Percentiles rank a stretch among this genome's conserved stretches.
Conservation (phyloP, 352 stramenopile genomes). For the Peronospora tabacina region DNA sequence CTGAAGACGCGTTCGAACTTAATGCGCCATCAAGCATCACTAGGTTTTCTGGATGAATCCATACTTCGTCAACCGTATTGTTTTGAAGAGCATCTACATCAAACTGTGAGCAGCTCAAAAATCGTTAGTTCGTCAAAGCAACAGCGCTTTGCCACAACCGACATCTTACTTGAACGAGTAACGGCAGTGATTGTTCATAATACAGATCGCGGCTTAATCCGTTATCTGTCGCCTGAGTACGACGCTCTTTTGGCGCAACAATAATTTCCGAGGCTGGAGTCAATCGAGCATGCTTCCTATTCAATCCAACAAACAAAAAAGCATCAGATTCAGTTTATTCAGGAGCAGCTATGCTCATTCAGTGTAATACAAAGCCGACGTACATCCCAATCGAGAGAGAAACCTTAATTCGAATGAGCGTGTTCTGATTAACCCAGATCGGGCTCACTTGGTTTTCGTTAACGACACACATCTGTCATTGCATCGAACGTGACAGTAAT, state of each 20-base stretch:
- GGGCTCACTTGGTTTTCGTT: slow-evolving; percentile 82
- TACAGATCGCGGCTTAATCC: slow-evolving; percentile 45
- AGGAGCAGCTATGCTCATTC: neutral
- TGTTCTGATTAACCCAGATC: slow-evolving; percentile 76
- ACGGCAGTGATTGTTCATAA: slow-evolving; percentile 43
- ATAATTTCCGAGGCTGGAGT: slow-evolving; percentile 66
- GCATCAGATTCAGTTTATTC: neutral
- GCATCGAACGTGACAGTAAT: neutral
- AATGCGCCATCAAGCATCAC: slow-evolving; percentile 52
- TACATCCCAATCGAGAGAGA: slow-evolving; percentile 62
- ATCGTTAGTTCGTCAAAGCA: neutral
- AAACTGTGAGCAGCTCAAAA: slow-evolving; percentile 9
- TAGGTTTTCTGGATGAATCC: slow-evolving; percentile 55
- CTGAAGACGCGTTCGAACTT: slow-evolving; percentile 18
- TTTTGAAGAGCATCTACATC: slow-evolving; percentile 17
- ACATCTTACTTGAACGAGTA: slow-evolving; percentile 41
- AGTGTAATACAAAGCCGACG: slow-evolving; percentile 6
- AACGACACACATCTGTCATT: slow-evolving; percentile 69
- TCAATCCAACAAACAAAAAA: neutral
- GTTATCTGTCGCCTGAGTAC: slow-evolving; percentile 17
- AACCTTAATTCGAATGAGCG: slow-evolving; percentile 57
- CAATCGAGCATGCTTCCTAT: slow-evolving; percentile 59
- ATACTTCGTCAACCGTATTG: slow-evolving; percentile 47
- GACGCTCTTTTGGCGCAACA: slow-evolving; percentile 67
- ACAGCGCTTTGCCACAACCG: neutral